Evolutionary conservation across 108 stramenopile genomes (phyloP), one percentile per base, ranked within the genome.

Genomic region (Skeletonema menzelii): DNA sequence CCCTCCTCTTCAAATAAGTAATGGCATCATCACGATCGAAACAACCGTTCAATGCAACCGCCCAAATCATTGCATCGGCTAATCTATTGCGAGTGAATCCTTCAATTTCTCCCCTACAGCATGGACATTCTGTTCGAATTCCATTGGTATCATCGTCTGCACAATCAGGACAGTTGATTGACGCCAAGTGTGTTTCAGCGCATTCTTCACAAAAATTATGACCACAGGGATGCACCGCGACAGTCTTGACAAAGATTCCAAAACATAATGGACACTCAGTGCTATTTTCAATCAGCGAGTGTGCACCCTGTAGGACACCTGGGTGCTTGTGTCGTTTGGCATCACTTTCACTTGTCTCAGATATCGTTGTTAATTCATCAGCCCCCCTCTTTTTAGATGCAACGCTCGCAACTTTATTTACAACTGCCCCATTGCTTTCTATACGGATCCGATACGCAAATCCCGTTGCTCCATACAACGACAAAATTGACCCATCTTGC

Each of bases 31-130:
- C 49, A 3, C 49, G 7, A 53, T 53, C 49, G 8, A 53, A 53
- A 6, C 8, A 8, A 1, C 49, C 49, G 8, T 7, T 53, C n/a
- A 53, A 22, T 53, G 49, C 49, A 8, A 10, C 22, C 1, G 49
- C 22, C 49, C 49, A 53, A 24, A 53, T 53, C 49, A 53, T 20
- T 20, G 20, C 24, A 22, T 53, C 49, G 0, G 24, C 49, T 22
- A 22, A 22, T 53, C 49, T 20, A 53, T 53, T 53, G 22, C 49
- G 49, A 53, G 49, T 53, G 24, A 53, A 53, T 53, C 49, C 49
- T 22, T 22, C 15, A 10, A 53, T 53, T 53, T 53, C 7, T n/a
- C 20, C 19, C 11, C 49, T 53, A 8, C 49, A 53, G 19, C 8
- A 22, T 7, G 49, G 49, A 7, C 49, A 53, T 24, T 53, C 49